These are phyloP conservation scores for Crataegus laevigata DNA, from an alignment of 306 rosid species.

Conservation along the genomic window DNA sequence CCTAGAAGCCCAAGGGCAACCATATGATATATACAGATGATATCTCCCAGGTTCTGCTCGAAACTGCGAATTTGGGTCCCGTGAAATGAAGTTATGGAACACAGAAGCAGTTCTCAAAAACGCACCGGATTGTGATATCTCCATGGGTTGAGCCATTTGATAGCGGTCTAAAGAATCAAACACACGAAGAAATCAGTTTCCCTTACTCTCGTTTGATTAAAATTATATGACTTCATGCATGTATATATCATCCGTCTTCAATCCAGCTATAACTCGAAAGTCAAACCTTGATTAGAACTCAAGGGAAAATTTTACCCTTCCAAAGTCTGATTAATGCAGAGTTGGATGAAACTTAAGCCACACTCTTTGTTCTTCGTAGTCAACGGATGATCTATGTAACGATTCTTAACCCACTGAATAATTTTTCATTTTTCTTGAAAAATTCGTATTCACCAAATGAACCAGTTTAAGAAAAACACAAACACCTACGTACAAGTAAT, in stretches of 20 bases:
- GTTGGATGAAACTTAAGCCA: background rate
- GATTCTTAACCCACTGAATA: background rate
- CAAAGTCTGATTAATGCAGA: background rate
- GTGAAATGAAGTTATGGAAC: slow-evolving; percentile 55
- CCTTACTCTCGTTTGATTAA: background rate
- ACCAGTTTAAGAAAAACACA: background rate
- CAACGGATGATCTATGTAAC: background rate
- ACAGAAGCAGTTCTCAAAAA: slow-evolving; percentile 79
- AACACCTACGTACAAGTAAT: background rate
- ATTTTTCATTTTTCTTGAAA: background rate
- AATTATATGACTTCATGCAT: background rate
- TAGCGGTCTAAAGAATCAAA: slow-evolving; percentile 33
- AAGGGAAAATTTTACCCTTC: background rate
- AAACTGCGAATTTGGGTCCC: slow-evolving; percentile 49
- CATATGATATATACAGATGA: slow-evolving; percentile 86
- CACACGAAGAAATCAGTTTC: background rate
- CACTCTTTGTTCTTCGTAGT: background rate
- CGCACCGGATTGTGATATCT: slow-evolving; percentile 69
- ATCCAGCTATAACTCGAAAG: no score
- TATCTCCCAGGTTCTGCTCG: slow-evolving; percentile 79
- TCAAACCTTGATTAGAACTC: no score
- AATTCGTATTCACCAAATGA: background rate
- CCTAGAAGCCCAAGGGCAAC: slow-evolving; percentile 97
- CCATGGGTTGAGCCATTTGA: slow-evolving; percentile 71
- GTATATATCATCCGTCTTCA: no score